Evolutionary conservation across 2,329 filamentous ascomycete genomes (phyloP).

Genomic region (Botryotinia globosa): DNA sequence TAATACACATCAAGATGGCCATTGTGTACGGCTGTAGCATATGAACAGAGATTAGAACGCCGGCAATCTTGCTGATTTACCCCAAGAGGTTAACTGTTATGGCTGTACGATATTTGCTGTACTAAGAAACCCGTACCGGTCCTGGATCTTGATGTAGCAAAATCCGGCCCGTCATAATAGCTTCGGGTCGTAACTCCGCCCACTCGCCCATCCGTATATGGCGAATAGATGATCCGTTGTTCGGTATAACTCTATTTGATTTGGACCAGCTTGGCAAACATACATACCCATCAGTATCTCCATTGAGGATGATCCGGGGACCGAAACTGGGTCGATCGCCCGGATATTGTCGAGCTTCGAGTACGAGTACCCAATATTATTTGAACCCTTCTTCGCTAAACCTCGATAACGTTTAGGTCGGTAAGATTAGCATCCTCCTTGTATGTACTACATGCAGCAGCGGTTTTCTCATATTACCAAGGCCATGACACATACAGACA

Average conservation of each 20-base stretch:
- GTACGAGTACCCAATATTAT: background rate
- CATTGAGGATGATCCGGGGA: background rate
- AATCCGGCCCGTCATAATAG: background rate
- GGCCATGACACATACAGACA: background rate
- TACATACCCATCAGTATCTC: background rate
- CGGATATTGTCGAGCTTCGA: background rate
- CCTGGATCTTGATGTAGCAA: background rate
- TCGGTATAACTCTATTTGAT: background rate
- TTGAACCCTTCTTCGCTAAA: background rate
- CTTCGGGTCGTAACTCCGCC: background rate
- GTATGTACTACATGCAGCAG: background rate
- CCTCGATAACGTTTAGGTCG: background rate
- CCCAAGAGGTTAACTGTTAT: background rate
- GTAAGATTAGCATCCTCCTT: background rate
- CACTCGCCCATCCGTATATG: background rate
- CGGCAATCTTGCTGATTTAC: background rate
- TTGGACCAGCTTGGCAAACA: background rate
- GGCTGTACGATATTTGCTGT: background rate
- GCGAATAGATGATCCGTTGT: background rate
- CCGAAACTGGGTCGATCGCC: background rate
- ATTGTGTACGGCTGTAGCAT: background rate
- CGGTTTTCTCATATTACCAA: background rate
- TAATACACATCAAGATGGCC: too few relatives aligned
- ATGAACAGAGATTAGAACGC: background rate
- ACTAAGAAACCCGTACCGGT: background rate